Evolutionary conservation across 2,329 filamentous ascomycete species (phyloP), one percentile per base, ranked within the genome.

Genomic region (Aspergillus sp.): DNA sequence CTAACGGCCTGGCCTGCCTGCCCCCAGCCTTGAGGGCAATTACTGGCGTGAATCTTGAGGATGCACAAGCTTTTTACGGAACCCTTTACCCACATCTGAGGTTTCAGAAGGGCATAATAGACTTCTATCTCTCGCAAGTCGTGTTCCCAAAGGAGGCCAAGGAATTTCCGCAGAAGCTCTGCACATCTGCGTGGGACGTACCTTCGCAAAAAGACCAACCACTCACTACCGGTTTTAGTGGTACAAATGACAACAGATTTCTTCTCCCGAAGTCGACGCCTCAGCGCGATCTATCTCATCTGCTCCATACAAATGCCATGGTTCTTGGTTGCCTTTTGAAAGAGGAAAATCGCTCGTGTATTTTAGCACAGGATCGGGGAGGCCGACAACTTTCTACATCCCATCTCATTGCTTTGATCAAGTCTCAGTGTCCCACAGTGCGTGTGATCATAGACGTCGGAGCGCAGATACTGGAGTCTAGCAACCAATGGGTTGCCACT

Each of bases 371-470:
- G 15, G 48, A 60, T 6, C 56, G 66, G 5, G 36, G 60, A 6
- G 59, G 59, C 1, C 5, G n/a, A n/a, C 65, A 60, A 6, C 78
- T 79, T 0, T 20, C 17, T 5, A 0, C 69, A 83, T 44, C n/a
- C n/a, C 42, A 74, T 0, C 71, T 74, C 0, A 66, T 71, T 0
- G 75, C n/a, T n/a, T n/a, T n/a, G n/a, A n/a, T n/a, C n/a, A n/a
- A n/a, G n/a, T n/a, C n/a, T n/a, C n/a, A n/a, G n/a, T n/a, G n/a
- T n/a, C n/a, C n/a, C n/a, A 83, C 17, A 44, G 18, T 5, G 0
- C 78, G 80, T 0, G 86, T 91, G 0, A 80, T 92, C 0, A 75
- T 92, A 0, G 88, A 91, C 59, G 87, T 89, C 0, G 88, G 89
- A 0, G 88, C 89, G 0, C 84, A 88, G 50, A 82, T 92, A 4